Conservation (phyloP, 2,329 filamentous ascomycete genomes). For the Exophiala sideris region DNA sequence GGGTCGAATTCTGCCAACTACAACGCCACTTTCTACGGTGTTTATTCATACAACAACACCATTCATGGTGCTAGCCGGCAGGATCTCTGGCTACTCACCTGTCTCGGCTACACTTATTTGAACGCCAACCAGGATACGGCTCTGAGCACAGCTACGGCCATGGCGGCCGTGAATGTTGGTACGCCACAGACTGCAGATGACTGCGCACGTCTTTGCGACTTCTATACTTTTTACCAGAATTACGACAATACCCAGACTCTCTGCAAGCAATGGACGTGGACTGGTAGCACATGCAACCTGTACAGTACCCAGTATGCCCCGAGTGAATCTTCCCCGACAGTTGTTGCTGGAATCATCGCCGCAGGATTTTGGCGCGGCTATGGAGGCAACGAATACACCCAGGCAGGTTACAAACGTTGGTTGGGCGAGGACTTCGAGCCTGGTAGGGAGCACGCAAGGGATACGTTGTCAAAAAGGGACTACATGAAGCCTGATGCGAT, state of each 20-base stretch:
- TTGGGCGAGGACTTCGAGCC: neutral
- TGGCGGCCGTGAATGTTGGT: no score
- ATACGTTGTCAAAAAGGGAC: conserved; percentile 4
- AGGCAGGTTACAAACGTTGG: conserved; percentile 12
- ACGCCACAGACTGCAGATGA: conserved; percentile 6
- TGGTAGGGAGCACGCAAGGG: conserved; percentile 3
- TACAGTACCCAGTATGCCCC: no score
- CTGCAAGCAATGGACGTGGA: conserved; percentile 3
- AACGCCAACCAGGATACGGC: neutral
- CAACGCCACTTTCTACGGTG: no score
- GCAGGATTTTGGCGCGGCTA: conserved; percentile 7
- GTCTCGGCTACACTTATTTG: conserved; percentile 2
- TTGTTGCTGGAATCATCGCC: no score
- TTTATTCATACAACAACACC: conserved; percentile 10
- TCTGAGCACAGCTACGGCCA: no score
- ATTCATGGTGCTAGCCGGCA: conserved; percentile 4
- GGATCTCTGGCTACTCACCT: conserved; percentile 8
- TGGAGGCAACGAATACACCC: neutral
- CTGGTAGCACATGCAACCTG: neutral
- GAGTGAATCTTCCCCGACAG: no score
- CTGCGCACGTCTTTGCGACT: conserved; percentile 14
- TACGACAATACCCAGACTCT: neutral
- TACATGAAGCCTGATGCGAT: conserved; percentile 4
- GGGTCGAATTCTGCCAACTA: no score
- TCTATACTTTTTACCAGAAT: neutral